Base-by-base conservation (phyloP, 306 rosid genomes). In the Citrullus colocynthis region DNA sequence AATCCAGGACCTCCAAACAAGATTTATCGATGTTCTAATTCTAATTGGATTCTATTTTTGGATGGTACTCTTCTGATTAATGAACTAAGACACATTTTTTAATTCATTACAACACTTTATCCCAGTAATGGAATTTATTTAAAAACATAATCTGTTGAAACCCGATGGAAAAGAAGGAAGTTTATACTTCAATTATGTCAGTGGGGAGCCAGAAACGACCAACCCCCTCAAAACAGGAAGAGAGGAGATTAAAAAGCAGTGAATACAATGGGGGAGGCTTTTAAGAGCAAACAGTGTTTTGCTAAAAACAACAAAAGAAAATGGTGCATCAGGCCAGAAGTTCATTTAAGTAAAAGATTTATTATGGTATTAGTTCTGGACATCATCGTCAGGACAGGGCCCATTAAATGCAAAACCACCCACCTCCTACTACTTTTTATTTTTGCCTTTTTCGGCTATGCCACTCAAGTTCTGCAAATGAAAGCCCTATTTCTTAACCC, bases 141-240 rank as follows among this genome's bases (percentile, higher is more conserved):
- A 30, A 30, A 9, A 28, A 72, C 62, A 34, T 52, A 72, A 73
- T 52, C 41, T 32, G 28, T 73, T 51, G 30, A 72, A 18, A 30
- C 39, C 32, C 17, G n/a, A 52, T 1, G 21, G 28, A 24, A 37
- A 44, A 20, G 54, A 70, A 71, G 16, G 58, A 65, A 65, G 7
- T 4, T 18, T 20, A 20, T 42, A 42, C 76, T 20, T 72, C 49
- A 72, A 45, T 49, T 45, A 39, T 18, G 45, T 55, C 20, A 30
- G 59, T 73, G 62, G 60, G 77, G 12, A 73, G 16, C 77, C 61
- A 73, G 61, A 52, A 73, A 73, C 28, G 55, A 32, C 77, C 77
- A 15, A 49, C 15, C 61, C 77, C 52, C 77, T 52, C 57, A 73
- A 73, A 49, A 1, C 28, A 20, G 34, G 55, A 5, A 67, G 32